Evolutionary conservation across 2,329 filamentous ascomycete genomes (phyloP).

Genomic region (Cordyceps cateniannulata): DNA sequence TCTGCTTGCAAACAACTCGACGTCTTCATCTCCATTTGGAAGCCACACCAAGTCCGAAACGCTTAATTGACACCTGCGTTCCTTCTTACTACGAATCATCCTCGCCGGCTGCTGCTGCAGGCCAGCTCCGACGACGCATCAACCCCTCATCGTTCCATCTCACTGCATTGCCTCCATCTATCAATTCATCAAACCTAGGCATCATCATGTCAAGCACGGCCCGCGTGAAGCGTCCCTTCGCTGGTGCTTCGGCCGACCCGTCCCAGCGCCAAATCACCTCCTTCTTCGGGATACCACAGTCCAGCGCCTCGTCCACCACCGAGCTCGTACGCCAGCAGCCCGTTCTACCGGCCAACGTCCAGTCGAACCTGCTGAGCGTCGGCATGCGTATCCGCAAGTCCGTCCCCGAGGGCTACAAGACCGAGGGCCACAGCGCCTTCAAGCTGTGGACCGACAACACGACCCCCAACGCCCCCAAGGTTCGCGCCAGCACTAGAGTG

Average conservation of each 20-base stretch:
- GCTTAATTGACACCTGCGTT: background rate
- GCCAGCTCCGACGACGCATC: background rate
- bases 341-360: conserved; percentile 56
- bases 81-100: background rate
- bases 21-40: background rate
- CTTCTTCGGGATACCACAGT: conserved; percentile 43
- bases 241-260: conserved; percentile 51
- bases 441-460: conserved; percentile 41
- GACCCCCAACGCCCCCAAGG: conserved; percentile 11
- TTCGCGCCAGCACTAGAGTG: conserved; percentile 20
- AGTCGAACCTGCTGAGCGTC: conserved; percentile 80
- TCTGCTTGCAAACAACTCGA: background rate
- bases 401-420: conserved; percentile 92
- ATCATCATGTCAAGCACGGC: conserved; percentile 44
- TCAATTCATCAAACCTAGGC: conserved; percentile 7
- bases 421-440: conserved; percentile 43
- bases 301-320: conserved; percentile 21
- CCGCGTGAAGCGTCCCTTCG: conserved; percentile 54
- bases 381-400: conserved; percentile 94
- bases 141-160: background rate
- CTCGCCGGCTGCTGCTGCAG: conserved; percentile 6
- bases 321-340: conserved; percentile 32
- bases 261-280: conserved; percentile 58
- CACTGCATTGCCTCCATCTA: background rate
- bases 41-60: background rate